Evolutionary conservation across 768 basidiomycete species (phyloP).

Genomic region (Leccinum barrowsii): DNA sequence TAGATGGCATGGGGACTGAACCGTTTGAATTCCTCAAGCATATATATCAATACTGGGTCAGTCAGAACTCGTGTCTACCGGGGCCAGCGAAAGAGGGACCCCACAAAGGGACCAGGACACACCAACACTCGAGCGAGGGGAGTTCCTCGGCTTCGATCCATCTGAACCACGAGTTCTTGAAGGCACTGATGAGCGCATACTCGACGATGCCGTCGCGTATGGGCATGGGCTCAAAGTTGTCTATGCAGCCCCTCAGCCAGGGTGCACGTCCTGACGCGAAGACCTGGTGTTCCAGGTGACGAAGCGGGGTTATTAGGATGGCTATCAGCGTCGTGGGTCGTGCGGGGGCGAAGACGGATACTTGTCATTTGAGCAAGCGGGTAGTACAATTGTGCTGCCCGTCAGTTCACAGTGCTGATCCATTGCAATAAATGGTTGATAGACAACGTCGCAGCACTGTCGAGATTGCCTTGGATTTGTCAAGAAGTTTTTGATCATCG

Average conservation of each 20-base stretch:
- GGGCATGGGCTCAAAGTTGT: slow-evolving; percentile 78
- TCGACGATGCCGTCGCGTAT: slow-evolving; percentile 78
- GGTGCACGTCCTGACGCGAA: slow-evolving; percentile 54
- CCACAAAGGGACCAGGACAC: slow-evolving; percentile 34
- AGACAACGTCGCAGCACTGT: slow-evolving; percentile 62
- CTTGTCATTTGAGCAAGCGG: slow-evolving; percentile 68
- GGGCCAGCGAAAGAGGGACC: too few relatives aligned
- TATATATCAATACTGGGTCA: too few relatives aligned
- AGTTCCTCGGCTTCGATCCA: slow-evolving; percentile 78
- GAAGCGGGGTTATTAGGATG: slow-evolving; percentile 56
- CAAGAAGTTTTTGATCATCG: slow-evolving; percentile 49
- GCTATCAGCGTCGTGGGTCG: slow-evolving; percentile 3
- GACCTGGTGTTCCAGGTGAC: slow-evolving; percentile 91
- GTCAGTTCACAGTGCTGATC: slow-evolving; percentile 80
- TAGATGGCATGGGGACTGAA: too few relatives aligned
- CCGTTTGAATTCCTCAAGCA: too few relatives aligned
- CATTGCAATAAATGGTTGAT: slow-evolving; percentile 98
- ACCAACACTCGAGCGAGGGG: slow-evolving; percentile 83
- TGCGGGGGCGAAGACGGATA: slow-evolving; percentile 50
- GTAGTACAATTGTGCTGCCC: slow-evolving; percentile 45
- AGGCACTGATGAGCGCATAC: slow-evolving; percentile 89
- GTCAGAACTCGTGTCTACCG: too few relatives aligned
- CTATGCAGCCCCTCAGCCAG: slow-evolving; percentile 89
- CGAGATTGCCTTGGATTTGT: slow-evolving; percentile 67
- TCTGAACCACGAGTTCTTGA: slow-evolving; percentile 78